Base-by-base conservation (phyloP, 768 basidiomycete genomes). In the Rossbeevera mucosa region DNA sequence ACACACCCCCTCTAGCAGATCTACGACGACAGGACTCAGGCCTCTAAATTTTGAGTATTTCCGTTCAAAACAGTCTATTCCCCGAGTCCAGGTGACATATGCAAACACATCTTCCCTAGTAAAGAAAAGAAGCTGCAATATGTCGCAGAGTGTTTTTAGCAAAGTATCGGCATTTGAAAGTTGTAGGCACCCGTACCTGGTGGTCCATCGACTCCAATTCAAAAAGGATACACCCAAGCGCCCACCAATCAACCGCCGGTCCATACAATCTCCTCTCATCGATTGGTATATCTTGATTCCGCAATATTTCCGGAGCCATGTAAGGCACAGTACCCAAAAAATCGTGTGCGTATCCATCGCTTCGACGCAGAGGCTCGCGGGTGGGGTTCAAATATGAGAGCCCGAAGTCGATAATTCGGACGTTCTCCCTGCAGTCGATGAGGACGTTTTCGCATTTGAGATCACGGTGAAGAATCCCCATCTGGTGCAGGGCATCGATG, bases 401-500 rank as follows among this genome's bases (percentile, higher is more conserved):
- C 3, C 74, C 76, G 43, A 78, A 74, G 50, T 76, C 76, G 3
- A 70, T 62, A 16, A 78, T 74, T 22, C 71, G 69, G 20, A 76
- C 59, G 31, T 76, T 76, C 45, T 67, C 67, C 4, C 59, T 61
- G 7, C 52, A 55, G 54, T 76, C 76, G 47, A 87, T 71, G n/a
- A 88, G 74, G 40, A 88, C 76, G 53, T 88, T 87, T 69, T 82
- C 81, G 3, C 83, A 77, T 60, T 88, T 87, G 51, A 88, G 76
- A 55, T 86, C 83, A 13, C 84, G 76, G 64, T 86, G 84, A 28
- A 86, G 76, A 49, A 87, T 79, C 40, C 82, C 83, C 63, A 81
- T 75, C 22, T 67, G 67, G 57, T 86, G 84, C 38, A 88, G 65
- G 38, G 69, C 63, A 3, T 65, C 53, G n/a, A 77, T 60, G 1